These are phyloP conservation scores for Aspergillus intermedius DNA, from an alignment of 2,329 filamentous ascomycete species.

Conservation along the genomic window DNA sequence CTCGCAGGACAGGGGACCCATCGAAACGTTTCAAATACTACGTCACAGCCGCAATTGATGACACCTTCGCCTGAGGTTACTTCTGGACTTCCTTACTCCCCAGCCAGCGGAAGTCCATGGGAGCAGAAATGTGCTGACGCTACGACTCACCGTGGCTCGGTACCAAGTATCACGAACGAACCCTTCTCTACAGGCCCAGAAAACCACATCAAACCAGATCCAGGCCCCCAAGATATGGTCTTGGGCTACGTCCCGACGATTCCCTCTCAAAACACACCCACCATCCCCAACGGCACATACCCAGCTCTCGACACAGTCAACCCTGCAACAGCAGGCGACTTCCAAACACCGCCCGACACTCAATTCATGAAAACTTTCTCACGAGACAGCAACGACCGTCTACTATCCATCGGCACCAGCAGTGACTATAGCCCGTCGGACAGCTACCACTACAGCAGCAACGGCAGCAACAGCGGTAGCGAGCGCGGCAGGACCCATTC, in stretches of 20 bases:
- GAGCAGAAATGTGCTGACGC: conserved; percentile 8
- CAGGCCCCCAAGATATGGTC: conserved; percentile 22
- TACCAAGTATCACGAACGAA: conserved; percentile 13
- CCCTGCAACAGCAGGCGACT: conserved; percentile 11
- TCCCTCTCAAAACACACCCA: conserved; percentile 8
- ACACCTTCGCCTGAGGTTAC: conserved; percentile 11
- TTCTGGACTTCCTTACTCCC: conserved; percentile 11
- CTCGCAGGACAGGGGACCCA: conserved; percentile 25
- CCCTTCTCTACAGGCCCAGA: conserved; percentile 14
- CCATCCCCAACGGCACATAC: conserved; percentile 8
- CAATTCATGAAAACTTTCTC: conserved; percentile 15
- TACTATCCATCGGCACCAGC: conserved; percentile 16
- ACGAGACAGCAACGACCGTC: conserved; percentile 12
- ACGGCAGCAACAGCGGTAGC: conserved; percentile 15
- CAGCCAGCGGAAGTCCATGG: conserved; percentile 8
- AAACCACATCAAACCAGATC: conserved; percentile 14
- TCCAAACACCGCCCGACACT: conserved; percentile 7
- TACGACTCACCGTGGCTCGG: conserved; percentile 11
- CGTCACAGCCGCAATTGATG: conserved; percentile 18
- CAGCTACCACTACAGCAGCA: conserved; percentile 33
- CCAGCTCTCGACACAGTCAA: conserved; percentile 14
- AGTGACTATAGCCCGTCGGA: conserved; percentile 23
- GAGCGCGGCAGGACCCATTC: conserved; percentile 26
- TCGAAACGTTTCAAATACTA: conserved; percentile 32
- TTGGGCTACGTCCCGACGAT: conserved; percentile 24